Evolutionary conservation across 768 basidiomycete genomes (phyloP).

Genomic region (Lanmaoa rubissima): DNA sequence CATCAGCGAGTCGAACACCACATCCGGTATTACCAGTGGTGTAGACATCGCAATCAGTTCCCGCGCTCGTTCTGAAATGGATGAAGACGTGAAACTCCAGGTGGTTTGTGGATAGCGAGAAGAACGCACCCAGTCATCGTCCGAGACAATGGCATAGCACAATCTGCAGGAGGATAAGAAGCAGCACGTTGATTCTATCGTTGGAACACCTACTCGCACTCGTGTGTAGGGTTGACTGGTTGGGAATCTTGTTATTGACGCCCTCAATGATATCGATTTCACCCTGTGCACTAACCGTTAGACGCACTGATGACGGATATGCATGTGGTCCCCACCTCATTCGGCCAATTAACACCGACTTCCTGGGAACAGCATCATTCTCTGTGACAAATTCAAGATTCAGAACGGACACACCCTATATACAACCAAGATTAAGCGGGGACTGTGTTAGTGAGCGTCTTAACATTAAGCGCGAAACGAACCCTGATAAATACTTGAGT

Average conservation of each 20-base stretch:
- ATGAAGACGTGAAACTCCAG: not conserved
- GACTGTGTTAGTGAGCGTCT: not conserved
- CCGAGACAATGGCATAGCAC: conserved; percentile 30
- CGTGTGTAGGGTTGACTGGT: conserved; percentile 33
- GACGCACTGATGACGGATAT: too few species aligned
- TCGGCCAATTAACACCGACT: conserved; percentile 28
- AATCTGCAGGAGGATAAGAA: conserved; percentile 17
- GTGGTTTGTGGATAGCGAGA: not conserved
- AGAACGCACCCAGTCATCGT: conserved; percentile 32
- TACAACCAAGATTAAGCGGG: not conserved
- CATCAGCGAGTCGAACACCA: conserved; percentile 25
- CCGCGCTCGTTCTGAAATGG: conserved; percentile 11
- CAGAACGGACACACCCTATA: conserved; percentile 23
- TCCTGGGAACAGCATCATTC: conserved; percentile 19
- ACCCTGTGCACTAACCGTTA: conserved; percentile 13
- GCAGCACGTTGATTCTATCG: too few species aligned
- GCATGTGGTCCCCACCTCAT: conserved; percentile 8
- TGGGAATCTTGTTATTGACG: conserved; percentile 29
- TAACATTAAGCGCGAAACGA: conserved; percentile 1
- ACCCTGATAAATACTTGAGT: conserved; percentile 23
- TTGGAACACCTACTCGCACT: conserved; percentile 13
- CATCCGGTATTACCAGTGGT: conserved; percentile 32
- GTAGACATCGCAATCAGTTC: conserved; percentile 27
- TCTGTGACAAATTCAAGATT: not conserved
- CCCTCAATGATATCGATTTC: conserved; percentile 36